Evolutionary conservation across 208 protist species (phyloP), one percentile per base, ranked within the genome.

Genomic region (Crithidia expoeki): DNA sequence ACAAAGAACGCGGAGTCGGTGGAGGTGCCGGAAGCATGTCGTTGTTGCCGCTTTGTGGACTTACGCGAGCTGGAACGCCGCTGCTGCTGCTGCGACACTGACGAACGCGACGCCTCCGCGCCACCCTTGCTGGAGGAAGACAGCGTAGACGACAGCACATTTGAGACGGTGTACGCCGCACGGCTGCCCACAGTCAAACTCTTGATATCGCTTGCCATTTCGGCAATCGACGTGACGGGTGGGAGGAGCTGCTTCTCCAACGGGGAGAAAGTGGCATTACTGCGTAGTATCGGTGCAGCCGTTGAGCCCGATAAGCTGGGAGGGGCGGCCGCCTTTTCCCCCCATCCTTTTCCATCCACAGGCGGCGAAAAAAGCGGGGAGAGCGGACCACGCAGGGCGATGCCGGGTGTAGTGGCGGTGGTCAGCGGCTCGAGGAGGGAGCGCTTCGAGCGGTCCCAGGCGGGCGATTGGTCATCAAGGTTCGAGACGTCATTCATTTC

Each of bases 361-460:
- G 44, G 4, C 4, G 44, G 21, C 44, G 44, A 49, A 17, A 30
- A 5, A 4, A 33, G 53, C 17, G 9, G 4, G 53, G 19, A 11
- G 28, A 7, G 33, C 6, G 7, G 53, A 27, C 32, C 53, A 38
- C 25, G 6, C 14, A 25, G 1, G 27, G 40, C 42, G 42, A 11
- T 2, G 42, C 51, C 42, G 16, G 4, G 32, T 5, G 28, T 23
- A 2, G 25, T 27, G 42, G 42, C 23, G 36, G 60, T n/a, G n/a
- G 46, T 19, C 12, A 65, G 19, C 6, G 46, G 40, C 30, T 65
- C 46, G 30, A 65, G 40, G 46, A 65, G 30, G n/a, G 60, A 42
- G 38, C n/a, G 42, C n/a, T 42, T 52, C n/a, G 42, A 30, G 6
- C 32, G 42, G 17, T 4, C n/a, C 60, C 42, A 42, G 11, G 12